phyloP scores from a whole-genome alignment of 768 basidiomycete genomes.

The Pleurotus citrinopileatus region DNA sequence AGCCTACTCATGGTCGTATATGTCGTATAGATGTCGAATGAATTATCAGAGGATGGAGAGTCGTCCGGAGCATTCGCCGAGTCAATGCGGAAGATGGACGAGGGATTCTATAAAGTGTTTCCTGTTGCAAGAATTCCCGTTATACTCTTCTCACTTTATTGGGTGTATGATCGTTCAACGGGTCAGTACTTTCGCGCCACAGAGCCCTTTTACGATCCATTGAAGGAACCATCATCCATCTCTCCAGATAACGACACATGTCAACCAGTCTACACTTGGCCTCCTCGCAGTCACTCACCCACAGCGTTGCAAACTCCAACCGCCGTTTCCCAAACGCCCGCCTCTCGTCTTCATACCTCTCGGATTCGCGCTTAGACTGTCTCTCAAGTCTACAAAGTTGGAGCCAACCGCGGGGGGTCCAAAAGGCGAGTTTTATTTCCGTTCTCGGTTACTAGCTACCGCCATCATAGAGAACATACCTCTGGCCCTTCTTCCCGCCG shows the following conservation, averaged over 20 bases:
- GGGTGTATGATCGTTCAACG: background rate
- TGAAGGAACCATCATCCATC: background rate
- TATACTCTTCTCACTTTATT: background rate
- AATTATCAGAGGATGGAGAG: background rate
- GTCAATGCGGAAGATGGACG: background rate
- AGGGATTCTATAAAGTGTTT: slow-evolving; percentile 3
- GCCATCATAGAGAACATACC: too few species aligned
- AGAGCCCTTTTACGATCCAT: background rate
- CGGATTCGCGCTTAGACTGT: too few species aligned
- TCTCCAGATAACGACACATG: background rate
- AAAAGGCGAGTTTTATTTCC: too few species aligned
- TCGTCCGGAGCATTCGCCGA: background rate
- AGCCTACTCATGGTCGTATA: too few species aligned
- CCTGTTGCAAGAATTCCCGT: background rate
- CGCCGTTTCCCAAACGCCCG: too few species aligned
- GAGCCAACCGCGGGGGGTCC: too few species aligned
- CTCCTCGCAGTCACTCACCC: background rate
- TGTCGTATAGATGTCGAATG: background rate
- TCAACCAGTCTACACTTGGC: background rate
- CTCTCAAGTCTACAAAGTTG: too few species aligned
- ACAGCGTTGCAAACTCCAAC: background rate
- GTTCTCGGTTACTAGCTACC: too few species aligned
- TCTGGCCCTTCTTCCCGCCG: too few species aligned
- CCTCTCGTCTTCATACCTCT: too few species aligned
- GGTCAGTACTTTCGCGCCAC: background rate